Conservation (phyloP, 2,329 filamentous ascomycete species). For the Epichloe bromicola region DNA sequence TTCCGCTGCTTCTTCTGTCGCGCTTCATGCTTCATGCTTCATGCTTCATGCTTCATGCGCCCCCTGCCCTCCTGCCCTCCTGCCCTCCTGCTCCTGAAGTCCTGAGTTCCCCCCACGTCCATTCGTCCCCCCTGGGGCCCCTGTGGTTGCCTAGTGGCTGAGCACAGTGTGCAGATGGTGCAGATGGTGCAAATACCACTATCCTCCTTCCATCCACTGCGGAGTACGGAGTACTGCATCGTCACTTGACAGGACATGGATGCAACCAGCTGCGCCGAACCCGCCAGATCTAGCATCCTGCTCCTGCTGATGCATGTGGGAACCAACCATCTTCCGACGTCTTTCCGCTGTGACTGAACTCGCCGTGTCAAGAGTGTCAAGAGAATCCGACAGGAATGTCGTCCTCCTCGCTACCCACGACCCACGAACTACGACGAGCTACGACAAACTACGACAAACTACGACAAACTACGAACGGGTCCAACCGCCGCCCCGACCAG, state of each 20-base stretch:
- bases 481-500: neutral
- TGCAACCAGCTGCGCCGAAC: neutral
- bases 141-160: too few species aligned
- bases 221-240: neutral
- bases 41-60: too few species aligned
- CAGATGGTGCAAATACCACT: neutral
- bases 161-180: neutral
- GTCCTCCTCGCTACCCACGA: neutral
- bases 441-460: neutral
- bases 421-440: too few species aligned
- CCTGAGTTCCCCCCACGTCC: neutral
- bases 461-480: neutral
- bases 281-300: conserved; percentile 2
- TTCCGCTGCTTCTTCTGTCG: neutral
- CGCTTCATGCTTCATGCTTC: too few species aligned
- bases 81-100: too few species aligned
- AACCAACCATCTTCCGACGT: too few species aligned
- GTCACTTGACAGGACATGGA: conserved; percentile 1
- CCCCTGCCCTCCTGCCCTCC: too few species aligned
- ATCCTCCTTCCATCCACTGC: neutral
- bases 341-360: neutral
- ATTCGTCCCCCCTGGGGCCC: too few species aligned
- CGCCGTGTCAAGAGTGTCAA: too few species aligned
- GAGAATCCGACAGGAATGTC: neutral
- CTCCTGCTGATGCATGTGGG: neutral